phyloP scores from a whole-genome alignment of 257 asterid species.

The Petunia secreta region DNA sequence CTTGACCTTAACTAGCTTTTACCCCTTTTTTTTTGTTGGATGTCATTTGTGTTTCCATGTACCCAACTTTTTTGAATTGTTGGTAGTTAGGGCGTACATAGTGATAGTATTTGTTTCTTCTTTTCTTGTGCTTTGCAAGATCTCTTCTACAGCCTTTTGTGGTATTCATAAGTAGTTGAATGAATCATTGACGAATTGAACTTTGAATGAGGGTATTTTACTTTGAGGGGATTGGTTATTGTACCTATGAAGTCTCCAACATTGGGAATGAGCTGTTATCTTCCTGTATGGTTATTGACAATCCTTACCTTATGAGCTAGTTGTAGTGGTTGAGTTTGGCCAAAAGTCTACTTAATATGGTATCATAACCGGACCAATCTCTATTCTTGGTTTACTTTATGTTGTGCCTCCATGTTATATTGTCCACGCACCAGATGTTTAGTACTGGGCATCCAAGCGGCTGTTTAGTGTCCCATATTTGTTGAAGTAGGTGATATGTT shows the following conservation, averaged over 20 bases:
- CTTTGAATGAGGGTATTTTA: not conserved
- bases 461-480: not conserved
- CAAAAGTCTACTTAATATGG: not conserved
- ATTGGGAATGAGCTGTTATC: not conserved
- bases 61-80: not conserved
- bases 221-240: not conserved
- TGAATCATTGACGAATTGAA: not conserved
- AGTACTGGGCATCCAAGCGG: not conserved
- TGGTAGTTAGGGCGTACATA: not conserved
- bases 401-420: not conserved
- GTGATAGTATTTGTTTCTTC: not conserved
- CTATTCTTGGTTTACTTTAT: not conserved
- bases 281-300: not conserved
- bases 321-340: not conserved
- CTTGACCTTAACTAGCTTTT: conserved; percentile 13
- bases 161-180: not conserved
- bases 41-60: conserved; percentile 13
- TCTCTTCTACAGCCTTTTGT: not conserved
- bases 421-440: not conserved
- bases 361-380: not conserved
- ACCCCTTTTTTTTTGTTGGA: not conserved
- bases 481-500: not conserved
- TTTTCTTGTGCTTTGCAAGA: not conserved
- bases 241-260: not conserved
- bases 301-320: not conserved